Conservation (phyloP, 1,139 yeast genomes). For the Scheffersomyces cryptocercus region DNA sequence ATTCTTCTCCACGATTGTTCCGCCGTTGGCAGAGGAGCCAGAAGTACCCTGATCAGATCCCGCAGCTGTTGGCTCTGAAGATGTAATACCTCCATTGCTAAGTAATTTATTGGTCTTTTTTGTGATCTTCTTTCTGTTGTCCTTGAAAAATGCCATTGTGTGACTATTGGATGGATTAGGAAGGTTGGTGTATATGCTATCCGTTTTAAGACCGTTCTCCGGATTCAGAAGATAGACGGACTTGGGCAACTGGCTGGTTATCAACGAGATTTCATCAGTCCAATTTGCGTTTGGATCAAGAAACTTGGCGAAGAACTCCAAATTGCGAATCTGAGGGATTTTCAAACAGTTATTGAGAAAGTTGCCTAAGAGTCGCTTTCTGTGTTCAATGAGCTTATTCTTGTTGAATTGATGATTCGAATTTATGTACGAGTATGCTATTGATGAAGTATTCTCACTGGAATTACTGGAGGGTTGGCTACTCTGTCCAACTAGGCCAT, state of each 20-base stretch:
- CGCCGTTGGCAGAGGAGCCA: constrained; percentile 1
- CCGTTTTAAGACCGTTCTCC: constrained; percentile 54
- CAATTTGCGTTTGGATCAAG: constrained; percentile 85
- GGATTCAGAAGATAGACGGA: constrained; percentile 54
- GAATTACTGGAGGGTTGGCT: constrained; percentile 5
- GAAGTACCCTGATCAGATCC: constrained; percentile 2
- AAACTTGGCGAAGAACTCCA: constrained; percentile 71
- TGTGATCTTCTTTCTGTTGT: constrained; percentile 29
- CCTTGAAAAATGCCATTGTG: constrained; percentile 38
- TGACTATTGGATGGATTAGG: constrained; percentile 57
- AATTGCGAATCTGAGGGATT: constrained; percentile 55
- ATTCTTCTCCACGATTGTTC: constrained; percentile 3
- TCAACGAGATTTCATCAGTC: constrained; percentile 52
- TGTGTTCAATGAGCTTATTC: constrained; percentile 49
- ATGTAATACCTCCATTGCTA: constrained; percentile 6
- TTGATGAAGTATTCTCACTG: constrained; percentile 8
- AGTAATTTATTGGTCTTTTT: constrained; percentile 28
- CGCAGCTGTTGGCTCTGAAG: background rate
- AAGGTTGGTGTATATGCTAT: constrained; percentile 59
- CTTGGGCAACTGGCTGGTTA: constrained; percentile 43
- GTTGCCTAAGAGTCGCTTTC: constrained; percentile 75
- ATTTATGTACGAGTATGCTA: constrained; percentile 41
- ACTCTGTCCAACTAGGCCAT: constrained; percentile 29
- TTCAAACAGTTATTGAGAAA: constrained; percentile 76
- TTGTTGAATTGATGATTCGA: constrained; percentile 42